Evolutionary conservation across 78 protist species (phyloP).

Genomic region (Anaeramoeba ignava): DNA sequence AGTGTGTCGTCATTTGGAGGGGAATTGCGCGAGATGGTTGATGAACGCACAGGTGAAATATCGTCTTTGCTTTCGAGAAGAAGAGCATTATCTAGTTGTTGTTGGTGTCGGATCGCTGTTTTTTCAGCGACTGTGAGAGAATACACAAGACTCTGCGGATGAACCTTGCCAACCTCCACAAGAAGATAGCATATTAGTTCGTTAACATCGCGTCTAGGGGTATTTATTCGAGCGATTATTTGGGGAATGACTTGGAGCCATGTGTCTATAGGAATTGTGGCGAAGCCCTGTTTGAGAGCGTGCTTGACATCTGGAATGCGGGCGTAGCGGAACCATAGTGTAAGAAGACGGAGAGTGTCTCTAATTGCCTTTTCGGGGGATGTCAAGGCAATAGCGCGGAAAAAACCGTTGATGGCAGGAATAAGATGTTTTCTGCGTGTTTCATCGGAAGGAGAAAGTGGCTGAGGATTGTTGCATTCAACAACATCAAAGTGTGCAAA

Average conservation of each 20-base stretch:
- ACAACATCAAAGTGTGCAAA: neutral
- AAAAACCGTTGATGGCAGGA: slow-evolving; percentile 13
- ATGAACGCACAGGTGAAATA: too few species aligned
- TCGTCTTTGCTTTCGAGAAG: too few species aligned
- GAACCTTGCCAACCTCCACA: slow-evolving; percentile 77
- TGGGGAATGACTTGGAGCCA: slow-evolving; percentile 87
- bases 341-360: slow-evolving; percentile 55
- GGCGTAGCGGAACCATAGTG: slow-evolving; percentile 75
- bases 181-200: too few species aligned
- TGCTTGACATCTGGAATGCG: slow-evolving; percentile 16
- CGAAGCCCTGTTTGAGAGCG: neutral
- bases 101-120: too few species aligned
- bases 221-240: slow-evolving; percentile 84
- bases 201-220: too few species aligned
- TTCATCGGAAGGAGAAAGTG: neutral
- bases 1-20: too few species aligned
- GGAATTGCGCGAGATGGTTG: too few species aligned
- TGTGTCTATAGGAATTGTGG: slow-evolving; percentile 44
- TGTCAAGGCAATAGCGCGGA: neutral
- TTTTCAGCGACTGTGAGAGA: slow-evolving; percentile 95
- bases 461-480: neutral
- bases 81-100: too few species aligned
- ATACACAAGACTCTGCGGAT: slow-evolving; percentile 96
- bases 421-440: slow-evolving; percentile 6
- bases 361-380: neutral